Conservation (phyloP, 495 filamentous ascomycete species). For the Aspergillus diversus region DNA sequence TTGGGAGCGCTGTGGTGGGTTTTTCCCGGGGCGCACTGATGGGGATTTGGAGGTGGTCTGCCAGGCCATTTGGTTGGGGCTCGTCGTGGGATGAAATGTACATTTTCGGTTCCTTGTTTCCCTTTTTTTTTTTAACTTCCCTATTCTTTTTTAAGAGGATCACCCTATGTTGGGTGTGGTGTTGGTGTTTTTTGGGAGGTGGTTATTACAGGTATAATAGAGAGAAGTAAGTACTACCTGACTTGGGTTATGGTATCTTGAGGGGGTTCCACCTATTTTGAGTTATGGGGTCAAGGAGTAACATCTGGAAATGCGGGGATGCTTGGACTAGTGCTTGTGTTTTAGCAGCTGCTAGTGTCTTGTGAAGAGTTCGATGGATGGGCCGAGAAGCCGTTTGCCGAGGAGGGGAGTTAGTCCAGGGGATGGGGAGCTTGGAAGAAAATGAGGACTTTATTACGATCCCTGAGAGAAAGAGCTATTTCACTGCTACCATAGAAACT, state of each 20-base stretch:
- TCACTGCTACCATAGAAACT: not conserved
- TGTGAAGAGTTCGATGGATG: slow-evolving; percentile 7
- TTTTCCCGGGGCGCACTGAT: not conserved
- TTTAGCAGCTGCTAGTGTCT: not conserved
- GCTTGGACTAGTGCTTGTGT: not conserved
- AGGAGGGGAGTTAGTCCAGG: not conserved
- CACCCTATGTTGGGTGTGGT: no score
- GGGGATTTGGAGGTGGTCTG: slow-evolving; percentile 7
- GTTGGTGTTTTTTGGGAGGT: no score
- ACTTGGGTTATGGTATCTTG: no score
- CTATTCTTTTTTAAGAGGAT: no score
- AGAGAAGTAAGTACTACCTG: not conserved
- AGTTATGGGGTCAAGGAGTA: not conserved
- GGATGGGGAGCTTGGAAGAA: not conserved
- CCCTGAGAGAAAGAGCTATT: not conserved
- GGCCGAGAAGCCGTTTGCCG: slow-evolving; percentile 16
- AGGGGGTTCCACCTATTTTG: no score
- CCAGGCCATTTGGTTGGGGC: not conserved
- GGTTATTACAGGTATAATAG: not conserved
- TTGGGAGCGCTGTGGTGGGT: slow-evolving; percentile 29
- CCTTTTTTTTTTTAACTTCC: not conserved
- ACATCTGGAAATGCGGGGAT: not conserved
- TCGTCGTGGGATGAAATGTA: not conserved
- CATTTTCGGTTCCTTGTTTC: not conserved
- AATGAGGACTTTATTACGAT: not conserved